Evolutionary conservation across 345 rosid genomes (phyloP).

Genomic region (Boechera retrofracta): DNA sequence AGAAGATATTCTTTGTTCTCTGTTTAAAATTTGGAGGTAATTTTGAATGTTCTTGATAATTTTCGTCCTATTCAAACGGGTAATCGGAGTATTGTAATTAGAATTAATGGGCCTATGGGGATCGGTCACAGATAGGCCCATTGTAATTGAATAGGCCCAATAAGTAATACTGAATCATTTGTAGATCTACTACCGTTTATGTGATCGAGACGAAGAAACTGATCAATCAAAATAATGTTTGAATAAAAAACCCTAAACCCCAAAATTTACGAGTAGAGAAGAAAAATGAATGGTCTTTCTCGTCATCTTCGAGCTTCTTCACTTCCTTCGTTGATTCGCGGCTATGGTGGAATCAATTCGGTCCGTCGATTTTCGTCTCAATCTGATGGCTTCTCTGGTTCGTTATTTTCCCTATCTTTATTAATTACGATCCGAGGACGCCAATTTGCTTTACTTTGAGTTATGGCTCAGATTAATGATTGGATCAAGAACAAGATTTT

Average conservation of each 20-base stretch:
- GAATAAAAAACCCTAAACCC: slow-evolving; percentile 42
- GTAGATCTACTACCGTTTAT: slow-evolving; percentile 1
- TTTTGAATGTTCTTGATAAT: too few species aligned
- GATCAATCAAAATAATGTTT: background rate
- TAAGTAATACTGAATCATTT: background rate
- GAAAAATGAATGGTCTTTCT: slow-evolving; percentile 45
- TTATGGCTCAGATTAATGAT: background rate
- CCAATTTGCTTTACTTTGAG: background rate
- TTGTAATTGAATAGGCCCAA: background rate
- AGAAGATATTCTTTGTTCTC: background rate
- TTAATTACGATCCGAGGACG: background rate
- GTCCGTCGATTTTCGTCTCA: slow-evolving; percentile 25
- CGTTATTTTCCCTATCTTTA: slow-evolving; percentile 2
- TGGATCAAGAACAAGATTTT: background rate
- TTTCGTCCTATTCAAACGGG: too few species aligned
- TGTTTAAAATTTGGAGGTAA: too few species aligned
- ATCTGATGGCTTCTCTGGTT: slow-evolving; percentile 48
- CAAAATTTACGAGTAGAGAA: slow-evolving; percentile 6
- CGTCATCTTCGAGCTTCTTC: slow-evolving; percentile 46
- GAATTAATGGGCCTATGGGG: background rate
- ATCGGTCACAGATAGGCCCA: background rate
- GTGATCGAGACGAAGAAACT: slow-evolving; percentile 20
- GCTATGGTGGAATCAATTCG: slow-evolving; percentile 38
- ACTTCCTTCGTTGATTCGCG: slow-evolving; percentile 40
- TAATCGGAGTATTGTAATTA: too few species aligned